phyloP scores from a whole-genome alignment of 306 rosid genomes.

The Glycine tomentella region DNA sequence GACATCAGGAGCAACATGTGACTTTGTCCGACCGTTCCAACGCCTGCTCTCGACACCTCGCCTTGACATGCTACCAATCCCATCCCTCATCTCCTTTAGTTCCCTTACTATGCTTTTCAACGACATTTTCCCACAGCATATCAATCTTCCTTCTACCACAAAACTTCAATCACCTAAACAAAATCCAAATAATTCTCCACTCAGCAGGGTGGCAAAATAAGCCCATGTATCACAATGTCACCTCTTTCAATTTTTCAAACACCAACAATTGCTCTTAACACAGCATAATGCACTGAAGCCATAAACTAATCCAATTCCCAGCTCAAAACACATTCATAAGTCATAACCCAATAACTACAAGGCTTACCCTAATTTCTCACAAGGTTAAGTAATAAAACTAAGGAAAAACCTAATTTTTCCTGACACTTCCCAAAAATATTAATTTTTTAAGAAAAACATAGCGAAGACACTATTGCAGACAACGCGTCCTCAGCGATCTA shows the following conservation, averaged over 20 bases:
- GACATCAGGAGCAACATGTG: constrained; percentile 77
- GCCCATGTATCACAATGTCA: constrained; percentile 5
- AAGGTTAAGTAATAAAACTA: not conserved
- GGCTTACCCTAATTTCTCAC: not conserved
- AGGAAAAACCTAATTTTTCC: too few relatives aligned
- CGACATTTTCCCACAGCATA: constrained; percentile 63
- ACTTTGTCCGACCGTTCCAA: constrained; percentile 65
- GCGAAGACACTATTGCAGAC: not conserved
- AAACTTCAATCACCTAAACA: constrained; percentile 11
- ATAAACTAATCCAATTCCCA: constrained; percentile 2
- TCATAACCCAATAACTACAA: not conserved
- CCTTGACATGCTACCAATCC: constrained; percentile 70
- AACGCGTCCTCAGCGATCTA: constrained; percentile 33
- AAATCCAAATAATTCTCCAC: constrained; percentile 4
- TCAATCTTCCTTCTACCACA: constrained; percentile 8
- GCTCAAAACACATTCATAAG: constrained; percentile 31
- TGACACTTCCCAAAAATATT: too few relatives aligned
- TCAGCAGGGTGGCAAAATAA: not conserved
- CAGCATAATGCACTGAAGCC: constrained; percentile 33
- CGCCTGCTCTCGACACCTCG: constrained; percentile 66
- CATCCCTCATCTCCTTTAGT: constrained; percentile 76
- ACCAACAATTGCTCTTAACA: not conserved
- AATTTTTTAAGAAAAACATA: not conserved
- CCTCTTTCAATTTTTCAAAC: constrained; percentile 1
- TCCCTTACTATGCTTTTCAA: constrained; percentile 72